These are phyloP conservation scores for Penicillium sp. DNA, from an alignment of 2,329 filamentous ascomycete genomes.

Conservation along the genomic window DNA sequence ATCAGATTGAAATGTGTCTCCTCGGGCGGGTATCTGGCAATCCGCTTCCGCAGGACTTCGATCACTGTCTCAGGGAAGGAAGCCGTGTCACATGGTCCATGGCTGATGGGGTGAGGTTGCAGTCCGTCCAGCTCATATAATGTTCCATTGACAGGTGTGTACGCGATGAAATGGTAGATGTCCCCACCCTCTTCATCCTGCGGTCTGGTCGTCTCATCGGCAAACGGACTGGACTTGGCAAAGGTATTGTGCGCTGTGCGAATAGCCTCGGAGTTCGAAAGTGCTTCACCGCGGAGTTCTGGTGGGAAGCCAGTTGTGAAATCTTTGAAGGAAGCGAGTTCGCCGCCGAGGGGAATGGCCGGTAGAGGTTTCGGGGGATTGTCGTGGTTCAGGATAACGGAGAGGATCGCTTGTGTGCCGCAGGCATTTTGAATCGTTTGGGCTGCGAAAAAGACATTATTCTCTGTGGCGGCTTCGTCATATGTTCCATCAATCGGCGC, in stretches of 20 bases:
- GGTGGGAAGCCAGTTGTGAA: slow-evolving; percentile 84
- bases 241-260: slow-evolving; percentile 88
- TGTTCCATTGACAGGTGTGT: slow-evolving; percentile 76
- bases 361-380: slow-evolving; percentile 31
- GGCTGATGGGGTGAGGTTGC: slow-evolving; percentile 87
- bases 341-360: slow-evolving; percentile 70
- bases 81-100: slow-evolving; percentile 72
- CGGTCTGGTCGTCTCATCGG: slow-evolving; percentile 81
- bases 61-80: slow-evolving; percentile 82
- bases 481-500: slow-evolving; percentile 80
- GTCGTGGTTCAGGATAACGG: slow-evolving; percentile 84
- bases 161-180: slow-evolving; percentile 97
- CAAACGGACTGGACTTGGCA: slow-evolving; percentile 84
- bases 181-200: slow-evolving; percentile 75
- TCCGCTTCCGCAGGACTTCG: slow-evolving; percentile 80
- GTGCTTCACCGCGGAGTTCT: slow-evolving; percentile 71
- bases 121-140: slow-evolving; percentile 96
- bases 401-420: slow-evolving; percentile 92
- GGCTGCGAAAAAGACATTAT: slow-evolving; percentile 83
- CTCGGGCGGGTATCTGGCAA: slow-evolving; percentile 78
- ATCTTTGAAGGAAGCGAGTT: slow-evolving; percentile 78
- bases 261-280: slow-evolving; percentile 73
- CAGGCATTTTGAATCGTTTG: slow-evolving; percentile 99
- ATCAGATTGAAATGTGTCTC: slow-evolving; percentile 97
- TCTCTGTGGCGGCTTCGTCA: slow-evolving; percentile 73